A percentile compares a stretch with the other conserved stretches of the same genome.
Conservation (phyloP, 176 grass and related monocot genomes). For the Urochloa ruziziensis region DNA sequence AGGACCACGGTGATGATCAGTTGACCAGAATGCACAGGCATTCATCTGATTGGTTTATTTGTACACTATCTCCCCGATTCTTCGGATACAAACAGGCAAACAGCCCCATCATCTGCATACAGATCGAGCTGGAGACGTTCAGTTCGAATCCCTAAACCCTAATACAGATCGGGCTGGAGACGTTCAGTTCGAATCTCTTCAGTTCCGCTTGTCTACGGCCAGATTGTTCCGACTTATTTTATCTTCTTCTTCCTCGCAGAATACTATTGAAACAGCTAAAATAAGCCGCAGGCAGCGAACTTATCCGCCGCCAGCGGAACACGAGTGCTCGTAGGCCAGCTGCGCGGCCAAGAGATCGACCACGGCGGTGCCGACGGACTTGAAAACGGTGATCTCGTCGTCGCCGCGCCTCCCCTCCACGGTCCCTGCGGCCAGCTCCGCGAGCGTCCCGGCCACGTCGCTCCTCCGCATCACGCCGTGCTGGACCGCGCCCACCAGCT, state of each 20-base stretch:
- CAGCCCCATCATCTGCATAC: not conserved
- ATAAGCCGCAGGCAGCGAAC: too few relatives aligned
- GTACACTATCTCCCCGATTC: not conserved
- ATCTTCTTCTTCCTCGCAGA: too few relatives aligned
- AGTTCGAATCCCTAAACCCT: too few relatives aligned
- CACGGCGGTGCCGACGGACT: constrained; percentile 76
- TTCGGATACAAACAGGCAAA: too few relatives aligned
- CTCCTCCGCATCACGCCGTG: constrained; percentile 57
- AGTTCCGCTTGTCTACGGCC: too few relatives aligned
- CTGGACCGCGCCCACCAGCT: constrained; percentile 71
- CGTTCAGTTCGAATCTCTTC: too few relatives aligned
- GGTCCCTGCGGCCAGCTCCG: constrained; percentile 53
- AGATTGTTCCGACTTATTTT: too few relatives aligned
- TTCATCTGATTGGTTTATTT: constrained; percentile 28
- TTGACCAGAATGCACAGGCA: not conserved
- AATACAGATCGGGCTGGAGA: too few relatives aligned
- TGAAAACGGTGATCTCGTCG: constrained; percentile 87
- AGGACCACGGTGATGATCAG: too few relatives aligned
- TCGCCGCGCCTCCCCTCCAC: constrained; percentile 52
- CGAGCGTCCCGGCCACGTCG: constrained; percentile 70
- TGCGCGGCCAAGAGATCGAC: constrained; percentile 88
- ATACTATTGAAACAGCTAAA: too few relatives aligned
- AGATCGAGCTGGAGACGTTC: too few relatives aligned
- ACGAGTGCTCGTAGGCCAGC: constrained; percentile 79
- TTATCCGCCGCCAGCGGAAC: too few relatives aligned